Evolutionary conservation across 352 stramenopile species (phyloP).

Genomic region (Aphanomyces stellatus): DNA sequence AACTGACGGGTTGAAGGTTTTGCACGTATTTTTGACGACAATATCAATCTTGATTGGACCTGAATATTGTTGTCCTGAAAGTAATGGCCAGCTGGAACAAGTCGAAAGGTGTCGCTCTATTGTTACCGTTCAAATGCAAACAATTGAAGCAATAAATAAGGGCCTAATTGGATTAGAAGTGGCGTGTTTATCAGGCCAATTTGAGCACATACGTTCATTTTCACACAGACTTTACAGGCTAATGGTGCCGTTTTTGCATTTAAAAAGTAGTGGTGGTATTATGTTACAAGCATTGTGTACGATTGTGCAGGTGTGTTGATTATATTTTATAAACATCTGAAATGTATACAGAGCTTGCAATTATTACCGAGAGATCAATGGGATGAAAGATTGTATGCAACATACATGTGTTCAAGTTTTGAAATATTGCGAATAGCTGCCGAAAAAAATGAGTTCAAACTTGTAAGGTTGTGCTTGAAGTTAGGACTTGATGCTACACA

Average conservation of each 20-base stretch:
- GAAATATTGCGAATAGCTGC: background rate
- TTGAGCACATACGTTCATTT: conserved; percentile 38
- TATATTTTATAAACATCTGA: background rate
- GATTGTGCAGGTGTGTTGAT: conserved; percentile 36
- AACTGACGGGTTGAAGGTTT: background rate
- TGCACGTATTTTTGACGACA: conserved; percentile 41
- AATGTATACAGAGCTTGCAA: conserved; percentile 1
- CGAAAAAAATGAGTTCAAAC: background rate
- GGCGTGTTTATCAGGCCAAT: conserved; percentile 38
- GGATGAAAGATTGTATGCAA: conserved; percentile 1
- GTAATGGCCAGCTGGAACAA: too few species aligned
- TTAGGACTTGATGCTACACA: background rate
- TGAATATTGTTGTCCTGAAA: too few species aligned
- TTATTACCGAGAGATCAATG: conserved; percentile 3
- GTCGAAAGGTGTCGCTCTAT: too few species aligned
- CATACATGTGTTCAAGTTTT: conserved; percentile 15
- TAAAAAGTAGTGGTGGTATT: conserved; percentile 33
- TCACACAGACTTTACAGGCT: conserved; percentile 63
- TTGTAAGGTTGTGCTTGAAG: background rate
- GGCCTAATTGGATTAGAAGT: conserved; percentile 56
- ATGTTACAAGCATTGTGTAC: conserved; percentile 45
- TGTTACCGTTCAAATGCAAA: conserved; percentile 28
- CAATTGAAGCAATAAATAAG: conserved; percentile 37
- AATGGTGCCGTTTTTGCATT: conserved; percentile 54
- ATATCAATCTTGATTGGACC: conserved; percentile 50